Evolutionary conservation across 1,284 basidiomycete species (phyloP).

Genomic region (Naganishia albida): DNA sequence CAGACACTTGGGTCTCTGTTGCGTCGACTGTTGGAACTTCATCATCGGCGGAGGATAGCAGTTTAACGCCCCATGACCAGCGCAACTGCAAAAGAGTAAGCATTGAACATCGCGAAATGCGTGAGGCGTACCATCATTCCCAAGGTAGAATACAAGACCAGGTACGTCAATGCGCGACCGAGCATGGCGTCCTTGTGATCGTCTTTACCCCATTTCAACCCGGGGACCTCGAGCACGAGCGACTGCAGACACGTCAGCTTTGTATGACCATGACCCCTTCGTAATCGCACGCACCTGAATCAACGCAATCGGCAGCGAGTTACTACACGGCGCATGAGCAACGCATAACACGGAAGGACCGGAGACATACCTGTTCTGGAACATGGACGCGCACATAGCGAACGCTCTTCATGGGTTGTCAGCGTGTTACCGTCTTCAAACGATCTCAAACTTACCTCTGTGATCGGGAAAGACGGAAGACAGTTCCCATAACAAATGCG

Average conservation of each 20-base stretch:
- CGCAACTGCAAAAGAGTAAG: conserved; percentile 61
- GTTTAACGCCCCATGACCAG: conserved; percentile 81
- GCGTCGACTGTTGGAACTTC: conserved; percentile 42
- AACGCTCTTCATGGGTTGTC: conserved; percentile 62
- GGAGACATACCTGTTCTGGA: conserved; percentile 49
- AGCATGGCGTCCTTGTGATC: conserved; percentile 86
- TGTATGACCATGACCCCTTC: too few species aligned
- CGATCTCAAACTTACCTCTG: conserved; percentile 48
- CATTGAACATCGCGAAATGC: not conserved
- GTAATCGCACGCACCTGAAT: conserved; percentile 43
- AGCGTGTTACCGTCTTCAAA: not conserved
- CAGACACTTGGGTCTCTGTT: conserved; percentile 15
- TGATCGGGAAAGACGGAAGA: conserved; percentile 52
- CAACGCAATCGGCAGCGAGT: conserved; percentile 88
- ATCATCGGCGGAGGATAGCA: conserved; percentile 73
- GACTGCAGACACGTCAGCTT: conserved; percentile 58
- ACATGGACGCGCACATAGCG: conserved; percentile 70
- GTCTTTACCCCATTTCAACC: conserved; percentile 75
- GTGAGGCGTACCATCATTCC: conserved; percentile 76
- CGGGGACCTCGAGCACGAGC: conserved; percentile 79
- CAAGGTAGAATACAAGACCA: conserved; percentile 87
- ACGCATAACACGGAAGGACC: not conserved
- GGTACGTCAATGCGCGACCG: conserved; percentile 85
- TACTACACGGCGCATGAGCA: conserved; percentile 70
- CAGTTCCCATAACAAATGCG: conserved; percentile 51